Conservation (phyloP, 257 asterid genomes). For the Misopates orontium region DNA sequence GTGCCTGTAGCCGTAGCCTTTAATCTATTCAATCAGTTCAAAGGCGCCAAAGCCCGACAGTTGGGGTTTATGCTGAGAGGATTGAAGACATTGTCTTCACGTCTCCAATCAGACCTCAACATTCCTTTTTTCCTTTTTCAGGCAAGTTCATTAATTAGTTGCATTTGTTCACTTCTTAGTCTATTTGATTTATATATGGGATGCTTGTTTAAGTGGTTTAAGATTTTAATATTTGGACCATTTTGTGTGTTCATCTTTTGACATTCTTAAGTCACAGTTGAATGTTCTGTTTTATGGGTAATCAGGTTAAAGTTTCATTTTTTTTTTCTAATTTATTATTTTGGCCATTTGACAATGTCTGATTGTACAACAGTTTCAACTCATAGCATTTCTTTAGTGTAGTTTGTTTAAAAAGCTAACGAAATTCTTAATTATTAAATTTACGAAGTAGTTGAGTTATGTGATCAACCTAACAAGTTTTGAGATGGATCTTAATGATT, state of each 20-base stretch:
- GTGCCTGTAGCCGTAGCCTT: conserved; percentile 86
- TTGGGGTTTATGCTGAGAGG: conserved; percentile 95
- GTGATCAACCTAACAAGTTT: no score
- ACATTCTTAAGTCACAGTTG: background rate
- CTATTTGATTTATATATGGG: background rate
- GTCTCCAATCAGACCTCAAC: conserved; percentile 45
- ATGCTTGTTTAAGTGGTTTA: no score
- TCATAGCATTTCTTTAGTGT: no score
- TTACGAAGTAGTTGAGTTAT: no score
- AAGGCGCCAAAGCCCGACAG: conserved; percentile 97
- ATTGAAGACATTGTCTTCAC: conserved; percentile 49
- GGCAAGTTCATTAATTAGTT: conserved; percentile 42
- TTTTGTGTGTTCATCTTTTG: background rate
- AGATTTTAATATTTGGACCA: background rate
- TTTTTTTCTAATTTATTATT: no score
- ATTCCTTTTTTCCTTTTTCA: conserved; percentile 82
- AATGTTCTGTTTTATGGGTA: background rate
- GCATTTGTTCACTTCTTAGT: background rate
- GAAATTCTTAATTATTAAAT: no score
- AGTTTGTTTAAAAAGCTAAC: no score
- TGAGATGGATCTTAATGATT: no score
- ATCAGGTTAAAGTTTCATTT: no score
- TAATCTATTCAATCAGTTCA: conserved; percentile 74
- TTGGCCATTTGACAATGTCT: no score
- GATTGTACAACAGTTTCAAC: no score